Percentiles rank a stretch among this genome's conserved stretches.
Conservation (phyloP, 805 yeast species). For the Candida pseudofarinosa region DNA sequence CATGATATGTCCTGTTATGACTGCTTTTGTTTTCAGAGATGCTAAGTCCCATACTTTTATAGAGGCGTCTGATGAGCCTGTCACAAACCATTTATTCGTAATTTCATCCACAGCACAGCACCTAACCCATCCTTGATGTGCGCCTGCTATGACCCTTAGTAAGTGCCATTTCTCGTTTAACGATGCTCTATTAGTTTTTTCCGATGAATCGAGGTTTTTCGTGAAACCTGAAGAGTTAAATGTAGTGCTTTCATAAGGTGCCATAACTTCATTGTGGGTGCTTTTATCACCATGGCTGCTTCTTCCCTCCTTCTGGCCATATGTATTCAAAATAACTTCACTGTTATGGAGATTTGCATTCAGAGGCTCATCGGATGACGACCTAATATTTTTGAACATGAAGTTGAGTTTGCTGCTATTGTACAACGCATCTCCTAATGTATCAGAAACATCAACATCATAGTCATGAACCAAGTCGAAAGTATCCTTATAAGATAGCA, state of each 20-base stretch:
- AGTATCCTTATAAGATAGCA: conserved; percentile 10
- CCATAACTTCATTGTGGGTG: background rate
- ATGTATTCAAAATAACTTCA: background rate
- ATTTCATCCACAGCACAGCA: conserved; percentile 75
- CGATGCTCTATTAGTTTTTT: background rate
- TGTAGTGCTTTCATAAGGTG: background rate
- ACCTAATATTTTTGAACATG: conserved; percentile 9
- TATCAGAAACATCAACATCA: conserved; percentile 25
- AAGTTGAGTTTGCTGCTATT: conserved; percentile 23
- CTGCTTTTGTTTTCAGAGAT: conserved; percentile 59
- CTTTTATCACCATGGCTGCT: no score
- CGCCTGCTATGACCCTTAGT: conserved; percentile 65
- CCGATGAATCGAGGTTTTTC: background rate
- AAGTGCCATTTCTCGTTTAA: conserved; percentile 51
- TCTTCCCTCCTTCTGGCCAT: background rate
- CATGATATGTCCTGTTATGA: conserved; percentile 90
- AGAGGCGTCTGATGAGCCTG: conserved; percentile 86
- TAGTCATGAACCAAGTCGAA: conserved; percentile 3
- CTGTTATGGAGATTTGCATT: background rate
- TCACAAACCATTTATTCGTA: conserved; percentile 83
- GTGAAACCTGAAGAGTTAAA: background rate
- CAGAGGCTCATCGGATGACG: background rate
- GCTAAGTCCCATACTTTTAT: conserved; percentile 92
- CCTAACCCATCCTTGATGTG: conserved; percentile 92
- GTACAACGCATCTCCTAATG: conserved; percentile 30